Base-by-base conservation (phyloP, 2,329 filamentous ascomycete genomes). In the Uncinocarpus reesii region DNA sequence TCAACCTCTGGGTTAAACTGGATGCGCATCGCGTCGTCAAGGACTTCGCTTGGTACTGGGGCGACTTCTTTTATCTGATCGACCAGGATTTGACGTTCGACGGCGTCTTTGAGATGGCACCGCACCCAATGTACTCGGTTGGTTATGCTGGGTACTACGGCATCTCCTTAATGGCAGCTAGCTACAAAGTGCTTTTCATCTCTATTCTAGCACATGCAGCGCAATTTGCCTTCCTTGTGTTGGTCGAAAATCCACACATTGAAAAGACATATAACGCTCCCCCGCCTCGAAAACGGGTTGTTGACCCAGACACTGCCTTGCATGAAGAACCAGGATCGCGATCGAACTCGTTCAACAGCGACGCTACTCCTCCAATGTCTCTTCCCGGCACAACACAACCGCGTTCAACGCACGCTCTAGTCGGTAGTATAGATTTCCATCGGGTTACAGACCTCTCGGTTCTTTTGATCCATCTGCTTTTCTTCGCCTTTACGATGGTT, bases 21-120 rank as follows among this genome's bases (percentile, higher is more conserved):
- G 92, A 98, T 67, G 92, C 92, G 16, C 92, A 98, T 67, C 79
- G 92, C 52, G 92, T 98, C 42, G 92, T 98, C 62, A 96, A 96
- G 68, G 92, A 98, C 68, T 98, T 89, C 70, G 92, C 92, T 23
- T 98, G 92, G 92, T 98, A 96, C 69, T 98, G 92, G 92, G 92
- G 92, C 53, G 92, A 98, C 68, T 96, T 96, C 70, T 98, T 96
- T 75, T 98, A 88, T 69, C 81, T 98, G 61, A 86, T 98, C 65
- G 92, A 98, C 68, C 89, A 96, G 70, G 87, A 95, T 62, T 75
- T 98, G 64, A 96, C 89, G 42, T 98, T 98, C 66, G 92, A 98
- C 63, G 92, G 92, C 49, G 92, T 98, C 54, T 98, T 96, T 64
- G 92, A 98, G 70, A 93, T 98, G 83, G 92, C 92, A 16, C 92